A percentile compares a stretch with the other conserved stretches of the same genome.
Conservation (phyloP, 768 basidiomycete genomes). For the Boletus sp. region DNA sequence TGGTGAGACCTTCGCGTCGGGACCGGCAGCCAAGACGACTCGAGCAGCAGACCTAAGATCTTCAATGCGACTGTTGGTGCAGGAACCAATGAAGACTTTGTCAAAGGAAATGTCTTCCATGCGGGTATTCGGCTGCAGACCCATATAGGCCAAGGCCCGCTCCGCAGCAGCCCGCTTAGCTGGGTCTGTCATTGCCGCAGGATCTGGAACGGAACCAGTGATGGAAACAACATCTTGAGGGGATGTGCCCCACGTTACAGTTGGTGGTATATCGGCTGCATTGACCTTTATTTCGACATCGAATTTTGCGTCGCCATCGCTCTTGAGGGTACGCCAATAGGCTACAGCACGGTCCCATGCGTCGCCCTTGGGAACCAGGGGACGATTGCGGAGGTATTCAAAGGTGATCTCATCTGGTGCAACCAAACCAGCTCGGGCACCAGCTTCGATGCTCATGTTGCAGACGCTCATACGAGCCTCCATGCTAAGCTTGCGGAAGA, state of each 20-base stretch:
- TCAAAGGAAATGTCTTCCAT: constrained; percentile 81
- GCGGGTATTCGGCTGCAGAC: constrained; percentile 68
- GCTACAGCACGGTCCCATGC: constrained; percentile 82
- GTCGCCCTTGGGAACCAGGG: constrained; percentile 79
- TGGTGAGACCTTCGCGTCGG: constrained; percentile 69
- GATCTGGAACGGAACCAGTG: constrained; percentile 78
- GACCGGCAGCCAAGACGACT: constrained; percentile 72
- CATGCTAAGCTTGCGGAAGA: constrained; percentile 83
- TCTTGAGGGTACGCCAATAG: constrained; percentile 81
- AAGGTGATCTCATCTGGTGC: constrained; percentile 89
- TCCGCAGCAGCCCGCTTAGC: constrained; percentile 67
- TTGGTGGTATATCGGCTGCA: constrained; percentile 85
- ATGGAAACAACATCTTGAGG: constrained; percentile 88
- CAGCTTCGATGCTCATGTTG: constrained; percentile 96
- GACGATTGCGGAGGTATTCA: constrained; percentile 76
- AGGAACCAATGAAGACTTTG: constrained; percentile 93
- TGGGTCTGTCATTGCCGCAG: constrained; percentile 60
- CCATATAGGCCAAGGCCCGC: constrained; percentile 85
- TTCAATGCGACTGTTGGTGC: constrained; percentile 93
- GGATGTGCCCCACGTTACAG: constrained; percentile 91
- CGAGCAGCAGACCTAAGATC: constrained; percentile 83
- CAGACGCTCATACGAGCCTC: constrained; percentile 90
- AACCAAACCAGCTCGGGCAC: constrained; percentile 91
- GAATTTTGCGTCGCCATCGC: constrained; percentile 82
- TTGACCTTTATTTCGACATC: constrained; percentile 78